A percentile compares a stretch with the other conserved stretches of the same genome.
phyloP scores from a whole-genome alignment of 257 asterid species.

The Solanum pinnatisectum region DNA sequence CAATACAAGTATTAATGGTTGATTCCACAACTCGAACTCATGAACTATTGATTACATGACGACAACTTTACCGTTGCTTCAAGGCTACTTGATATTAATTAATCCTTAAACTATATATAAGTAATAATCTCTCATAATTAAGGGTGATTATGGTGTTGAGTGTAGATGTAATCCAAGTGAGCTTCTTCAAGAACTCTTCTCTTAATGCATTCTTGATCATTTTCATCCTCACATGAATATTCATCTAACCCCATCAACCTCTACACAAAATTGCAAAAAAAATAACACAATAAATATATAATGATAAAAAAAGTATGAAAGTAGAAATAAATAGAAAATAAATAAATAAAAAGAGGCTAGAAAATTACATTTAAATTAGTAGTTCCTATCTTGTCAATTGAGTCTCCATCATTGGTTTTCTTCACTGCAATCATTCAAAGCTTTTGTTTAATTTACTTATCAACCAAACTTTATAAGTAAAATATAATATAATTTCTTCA shows the following conservation, averaged over 20 bases:
- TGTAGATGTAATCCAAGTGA: conserved; percentile 75
- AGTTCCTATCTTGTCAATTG: background rate
- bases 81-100: background rate
- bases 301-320: background rate
- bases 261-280: background rate
- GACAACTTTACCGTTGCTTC: background rate
- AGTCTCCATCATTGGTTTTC: background rate
- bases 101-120: background rate
- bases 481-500: background rate
- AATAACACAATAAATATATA: background rate
- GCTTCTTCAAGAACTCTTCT: conserved; percentile 55
- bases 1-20: background rate
- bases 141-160: conserved; percentile 50
- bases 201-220: conserved; percentile 40
- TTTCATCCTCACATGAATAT: conserved; percentile 15
- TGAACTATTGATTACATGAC: too few species aligned
- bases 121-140: background rate
- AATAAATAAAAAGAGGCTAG: background rate
- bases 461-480: background rate
- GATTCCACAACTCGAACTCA: rapidly evolving
- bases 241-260: conserved; percentile 20
- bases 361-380: conserved; percentile 4
- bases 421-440: conserved; percentile 3
- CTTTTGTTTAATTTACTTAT: background rate
- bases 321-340: background rate